Conservation (phyloP, 2,329 filamentous ascomycete species). For the Stemphylium vesicarium region DNA sequence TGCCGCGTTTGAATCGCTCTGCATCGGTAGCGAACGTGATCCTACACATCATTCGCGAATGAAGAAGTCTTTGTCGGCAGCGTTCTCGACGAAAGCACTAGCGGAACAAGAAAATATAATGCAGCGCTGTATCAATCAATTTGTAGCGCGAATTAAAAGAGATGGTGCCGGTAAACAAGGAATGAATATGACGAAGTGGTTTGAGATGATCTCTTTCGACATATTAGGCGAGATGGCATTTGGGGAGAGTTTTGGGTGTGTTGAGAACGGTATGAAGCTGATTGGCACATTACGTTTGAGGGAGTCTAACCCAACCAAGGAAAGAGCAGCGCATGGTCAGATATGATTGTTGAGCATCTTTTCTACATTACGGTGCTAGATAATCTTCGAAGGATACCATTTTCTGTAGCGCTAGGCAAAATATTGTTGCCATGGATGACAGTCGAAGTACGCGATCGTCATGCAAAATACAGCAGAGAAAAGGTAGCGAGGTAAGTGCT, state of each 20-base stretch:
- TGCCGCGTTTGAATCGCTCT: background rate
- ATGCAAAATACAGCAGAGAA: too few relatives aligned
- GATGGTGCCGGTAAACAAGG: background rate
- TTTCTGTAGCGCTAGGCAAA: background rate
- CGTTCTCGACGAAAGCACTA: background rate
- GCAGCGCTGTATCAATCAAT: background rate
- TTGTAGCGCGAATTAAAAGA: background rate
- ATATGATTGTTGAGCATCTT: background rate
- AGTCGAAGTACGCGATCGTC: background rate
- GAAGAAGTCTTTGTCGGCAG: background rate
- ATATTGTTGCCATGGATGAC: background rate
- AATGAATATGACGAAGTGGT: background rate
- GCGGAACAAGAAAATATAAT: background rate
- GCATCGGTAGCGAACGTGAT: background rate
- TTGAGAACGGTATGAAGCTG: background rate
- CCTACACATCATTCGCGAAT: background rate
- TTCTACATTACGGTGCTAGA: background rate
- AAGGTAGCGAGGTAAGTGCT: too few relatives aligned
- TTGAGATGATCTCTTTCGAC: background rate
- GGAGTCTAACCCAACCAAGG: background rate
- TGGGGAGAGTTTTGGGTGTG: background rate
- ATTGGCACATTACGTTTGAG: too few relatives aligned
- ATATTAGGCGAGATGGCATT: slow-evolving; percentile 2
- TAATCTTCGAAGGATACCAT: background rate
- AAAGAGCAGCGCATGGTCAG: background rate